Percentiles rank a stretch among this genome's conserved stretches.
phyloP scores from a whole-genome alignment of 2,329 filamentous ascomycete genomes.

The Cladorrhinum sp. region DNA sequence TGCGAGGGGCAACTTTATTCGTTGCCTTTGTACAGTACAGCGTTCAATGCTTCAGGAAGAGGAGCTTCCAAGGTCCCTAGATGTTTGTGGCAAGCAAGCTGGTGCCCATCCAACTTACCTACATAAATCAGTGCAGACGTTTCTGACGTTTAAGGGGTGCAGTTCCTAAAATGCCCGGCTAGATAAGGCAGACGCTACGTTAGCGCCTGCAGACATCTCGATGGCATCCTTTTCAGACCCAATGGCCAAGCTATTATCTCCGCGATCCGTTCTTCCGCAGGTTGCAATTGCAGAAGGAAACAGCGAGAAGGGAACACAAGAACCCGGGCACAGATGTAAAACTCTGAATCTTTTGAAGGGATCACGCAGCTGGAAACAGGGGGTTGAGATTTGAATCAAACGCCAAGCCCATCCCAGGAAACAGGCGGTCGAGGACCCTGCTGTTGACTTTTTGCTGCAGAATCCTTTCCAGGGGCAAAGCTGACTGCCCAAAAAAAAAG shows the following conservation, averaged over 20 bases:
- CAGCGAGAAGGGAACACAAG: background rate
- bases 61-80: too few species aligned
- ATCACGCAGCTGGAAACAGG: background rate
- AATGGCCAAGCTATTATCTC: background rate
- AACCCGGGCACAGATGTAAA: too few species aligned
- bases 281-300: background rate
- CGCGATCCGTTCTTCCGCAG: background rate
- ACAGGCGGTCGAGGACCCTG: constrained; percentile 4
- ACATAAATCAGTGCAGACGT: background rate
- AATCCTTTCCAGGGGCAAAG: background rate
- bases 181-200: background rate
- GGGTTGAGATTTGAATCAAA: background rate
- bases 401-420: background rate
- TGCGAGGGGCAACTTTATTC: background rate
- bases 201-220: background rate
- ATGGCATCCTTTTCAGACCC: background rate
- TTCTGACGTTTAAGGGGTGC: background rate
- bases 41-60: too few species aligned
- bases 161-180: background rate
- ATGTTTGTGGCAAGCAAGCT: too few species aligned
- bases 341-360: background rate
- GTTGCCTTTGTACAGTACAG: too few species aligned
- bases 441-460: constrained; percentile 1
- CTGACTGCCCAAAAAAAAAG: constrained; percentile 8
- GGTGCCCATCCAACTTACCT: too few species aligned